Percentiles rank a stretch among this genome's conserved stretches.
Conservation (phyloP, 2,329 filamentous ascomycete genomes). For the Hirsutella rhossiliensis region DNA sequence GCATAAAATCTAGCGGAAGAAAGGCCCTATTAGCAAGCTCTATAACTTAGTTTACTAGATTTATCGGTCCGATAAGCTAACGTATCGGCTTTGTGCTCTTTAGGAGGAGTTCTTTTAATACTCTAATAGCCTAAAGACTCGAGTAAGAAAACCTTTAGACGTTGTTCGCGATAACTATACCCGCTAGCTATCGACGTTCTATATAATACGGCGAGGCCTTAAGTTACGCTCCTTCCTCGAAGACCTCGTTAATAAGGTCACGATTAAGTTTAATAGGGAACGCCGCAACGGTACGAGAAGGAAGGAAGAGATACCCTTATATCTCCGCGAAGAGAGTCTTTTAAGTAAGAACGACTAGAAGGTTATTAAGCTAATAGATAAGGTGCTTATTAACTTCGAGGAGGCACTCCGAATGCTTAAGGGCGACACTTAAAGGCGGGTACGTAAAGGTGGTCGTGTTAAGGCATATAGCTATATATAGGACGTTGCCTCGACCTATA, state of each 20-base stretch:
- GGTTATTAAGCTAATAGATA: neutral
- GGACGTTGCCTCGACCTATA: neutral
- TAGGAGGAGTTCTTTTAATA: no score
- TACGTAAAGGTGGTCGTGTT: neutral
- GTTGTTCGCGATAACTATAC: no score
- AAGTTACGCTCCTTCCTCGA: no score
- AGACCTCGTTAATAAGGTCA: no score
- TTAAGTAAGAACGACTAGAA: neutral
- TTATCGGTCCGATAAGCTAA: neutral
- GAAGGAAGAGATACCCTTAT: no score
- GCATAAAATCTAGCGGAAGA: neutral
- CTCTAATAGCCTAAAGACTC: no score
- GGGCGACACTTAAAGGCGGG: neutral
- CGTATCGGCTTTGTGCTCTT: neutral
- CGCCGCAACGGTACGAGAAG: no score
- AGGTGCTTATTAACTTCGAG: neutral
- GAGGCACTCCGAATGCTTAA: neutral
- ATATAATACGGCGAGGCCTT: no score
- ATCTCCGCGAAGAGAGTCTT: neutral
- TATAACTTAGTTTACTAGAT: neutral
- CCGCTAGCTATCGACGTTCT: no score
- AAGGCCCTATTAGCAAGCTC: neutral
- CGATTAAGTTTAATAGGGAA: no score
- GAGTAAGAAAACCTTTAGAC: no score
- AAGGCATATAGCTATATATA: neutral